A percentile compares a stretch with the other conserved stretches of the same genome.
phyloP scores from a whole-genome alignment of 2,329 filamentous ascomycete species.

The Truncatella angustata region DNA sequence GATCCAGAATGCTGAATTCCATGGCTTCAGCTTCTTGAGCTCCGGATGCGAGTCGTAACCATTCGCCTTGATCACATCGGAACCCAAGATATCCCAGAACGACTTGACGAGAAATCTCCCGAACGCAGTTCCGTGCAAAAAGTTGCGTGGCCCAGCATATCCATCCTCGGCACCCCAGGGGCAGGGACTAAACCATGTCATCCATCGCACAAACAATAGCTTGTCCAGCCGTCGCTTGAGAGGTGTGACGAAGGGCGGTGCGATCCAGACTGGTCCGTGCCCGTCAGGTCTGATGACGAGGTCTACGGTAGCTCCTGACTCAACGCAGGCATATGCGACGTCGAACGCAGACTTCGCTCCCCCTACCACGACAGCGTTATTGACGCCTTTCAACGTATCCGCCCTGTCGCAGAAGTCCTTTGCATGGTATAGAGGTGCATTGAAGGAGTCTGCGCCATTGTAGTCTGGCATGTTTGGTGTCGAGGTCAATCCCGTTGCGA shows the following conservation, averaged over 20 bases:
- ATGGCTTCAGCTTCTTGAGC: slow-evolving; percentile 40
- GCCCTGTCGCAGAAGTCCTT: slow-evolving; percentile 39
- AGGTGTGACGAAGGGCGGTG: slow-evolving; percentile 44
- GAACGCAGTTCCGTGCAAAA: slow-evolving; percentile 8
- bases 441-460: slow-evolving; percentile 44
- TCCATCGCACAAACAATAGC: slow-evolving; percentile 41
- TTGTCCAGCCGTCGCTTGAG: slow-evolving; percentile 44
- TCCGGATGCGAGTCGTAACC: background rate
- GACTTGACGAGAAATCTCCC: background rate
- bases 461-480: slow-evolving; percentile 51
- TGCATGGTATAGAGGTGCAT: slow-evolving; percentile 51
- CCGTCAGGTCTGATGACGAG: slow-evolving; percentile 53
- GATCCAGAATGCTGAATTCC: slow-evolving; percentile 47
- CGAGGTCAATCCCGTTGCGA: slow-evolving; percentile 59
- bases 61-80: slow-evolving; percentile 1
- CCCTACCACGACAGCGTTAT: slow-evolving; percentile 50
- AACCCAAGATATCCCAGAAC: slow-evolving; percentile 9
- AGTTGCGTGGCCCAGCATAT: slow-evolving; percentile 1
- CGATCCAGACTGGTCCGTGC: slow-evolving; percentile 50
- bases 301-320: slow-evolving; percentile 47
- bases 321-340: slow-evolving; percentile 53
- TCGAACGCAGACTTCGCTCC: slow-evolving; percentile 61
- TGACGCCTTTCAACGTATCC: slow-evolving; percentile 28
- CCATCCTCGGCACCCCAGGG: background rate
- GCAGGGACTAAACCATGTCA: slow-evolving; percentile 38